Conservation (phyloP, 179 eudicot species). For the Vitellaria paradoxa region DNA sequence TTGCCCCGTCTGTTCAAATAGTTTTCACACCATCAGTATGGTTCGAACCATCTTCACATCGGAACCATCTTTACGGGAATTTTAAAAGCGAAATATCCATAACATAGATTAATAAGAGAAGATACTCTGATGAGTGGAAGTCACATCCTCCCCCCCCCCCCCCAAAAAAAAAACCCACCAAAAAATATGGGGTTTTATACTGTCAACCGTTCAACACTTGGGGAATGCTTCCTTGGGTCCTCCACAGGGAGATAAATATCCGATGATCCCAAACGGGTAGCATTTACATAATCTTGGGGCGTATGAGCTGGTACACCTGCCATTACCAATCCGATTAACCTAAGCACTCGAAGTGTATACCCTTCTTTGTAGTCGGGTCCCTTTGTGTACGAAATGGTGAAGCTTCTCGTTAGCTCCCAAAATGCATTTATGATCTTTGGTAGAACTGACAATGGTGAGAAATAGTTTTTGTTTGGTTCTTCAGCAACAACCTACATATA, state of each 20-base stretch:
- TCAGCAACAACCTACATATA: slow-evolving; percentile 26
- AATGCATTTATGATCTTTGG: slow-evolving; percentile 28
- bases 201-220: too few relatives aligned
- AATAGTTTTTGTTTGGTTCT: slow-evolving; percentile 46
- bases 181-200: too few relatives aligned
- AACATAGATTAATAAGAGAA: too few relatives aligned
- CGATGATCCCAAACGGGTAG: slow-evolving; percentile 23
- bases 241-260: background rate
- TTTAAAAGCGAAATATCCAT: too few relatives aligned
- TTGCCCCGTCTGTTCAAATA: too few relatives aligned
- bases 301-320: slow-evolving; percentile 42
- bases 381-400: slow-evolving; percentile 24
- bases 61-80: too few relatives aligned
- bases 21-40: too few relatives aligned
- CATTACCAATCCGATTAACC: slow-evolving; percentile 32
- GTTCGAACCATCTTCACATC: too few relatives aligned
- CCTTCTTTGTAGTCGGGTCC: slow-evolving; percentile 50
- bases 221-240: background rate
- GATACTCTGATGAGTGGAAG: too few relatives aligned
- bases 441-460: slow-evolving; percentile 22
- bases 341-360: slow-evolving; percentile 20
- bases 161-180: too few relatives aligned
- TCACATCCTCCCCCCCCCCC: too few relatives aligned
- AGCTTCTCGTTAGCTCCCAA: slow-evolving; percentile 52
- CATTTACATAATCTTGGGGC: slow-evolving; percentile 55